phyloP scores from a whole-genome alignment of 2,329 filamentous ascomycete species.

The Coccinonectria pachysandricola region DNA sequence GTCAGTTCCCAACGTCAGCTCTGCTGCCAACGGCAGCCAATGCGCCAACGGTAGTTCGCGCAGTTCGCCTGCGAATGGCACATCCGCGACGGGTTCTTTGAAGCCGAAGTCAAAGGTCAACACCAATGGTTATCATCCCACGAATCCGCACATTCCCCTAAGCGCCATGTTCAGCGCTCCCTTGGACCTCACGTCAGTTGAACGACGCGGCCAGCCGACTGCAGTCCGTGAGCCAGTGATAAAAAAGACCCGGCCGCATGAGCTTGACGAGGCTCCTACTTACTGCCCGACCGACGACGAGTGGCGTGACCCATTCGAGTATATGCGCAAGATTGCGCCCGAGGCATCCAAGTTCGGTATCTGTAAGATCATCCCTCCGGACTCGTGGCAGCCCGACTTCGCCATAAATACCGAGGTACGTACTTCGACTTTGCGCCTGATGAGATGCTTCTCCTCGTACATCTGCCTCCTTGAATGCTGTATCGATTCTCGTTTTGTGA shows the following conservation, averaged over 20 bases:
- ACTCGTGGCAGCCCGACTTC: conserved; percentile 88
- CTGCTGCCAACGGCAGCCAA: conserved; percentile 24
- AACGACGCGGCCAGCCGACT: conserved; percentile 76
- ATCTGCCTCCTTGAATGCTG: too few species aligned
- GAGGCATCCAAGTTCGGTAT: conserved; percentile 84
- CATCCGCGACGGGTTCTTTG: conserved; percentile 24
- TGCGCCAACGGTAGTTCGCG: conserved; percentile 41
- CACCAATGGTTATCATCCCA: conserved; percentile 42
- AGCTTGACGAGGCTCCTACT: conserved; percentile 79
- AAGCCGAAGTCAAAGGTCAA: conserved; percentile 45
- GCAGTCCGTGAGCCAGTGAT: conserved; percentile 67
- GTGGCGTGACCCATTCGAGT: conserved; percentile 88
- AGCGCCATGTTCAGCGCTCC: conserved; percentile 49
- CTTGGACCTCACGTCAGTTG: conserved; percentile 80
- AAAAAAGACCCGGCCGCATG: conserved; percentile 70
- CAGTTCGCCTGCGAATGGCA: conserved; percentile 38
- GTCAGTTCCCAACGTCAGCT: conserved; percentile 28
- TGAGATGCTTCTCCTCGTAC: too few species aligned
- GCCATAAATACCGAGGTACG: conserved; percentile 90
- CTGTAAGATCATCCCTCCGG: conserved; percentile 90
- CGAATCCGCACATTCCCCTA: conserved; percentile 40
- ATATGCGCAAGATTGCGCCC: conserved; percentile 81
- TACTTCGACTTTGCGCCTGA: conserved; percentile 1
- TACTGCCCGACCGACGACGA: conserved; percentile 87
- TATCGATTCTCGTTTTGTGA: too few species aligned